Base-by-base conservation (phyloP, 768 basidiomycete species). In the Rhizopogon vinicolor region DNA sequence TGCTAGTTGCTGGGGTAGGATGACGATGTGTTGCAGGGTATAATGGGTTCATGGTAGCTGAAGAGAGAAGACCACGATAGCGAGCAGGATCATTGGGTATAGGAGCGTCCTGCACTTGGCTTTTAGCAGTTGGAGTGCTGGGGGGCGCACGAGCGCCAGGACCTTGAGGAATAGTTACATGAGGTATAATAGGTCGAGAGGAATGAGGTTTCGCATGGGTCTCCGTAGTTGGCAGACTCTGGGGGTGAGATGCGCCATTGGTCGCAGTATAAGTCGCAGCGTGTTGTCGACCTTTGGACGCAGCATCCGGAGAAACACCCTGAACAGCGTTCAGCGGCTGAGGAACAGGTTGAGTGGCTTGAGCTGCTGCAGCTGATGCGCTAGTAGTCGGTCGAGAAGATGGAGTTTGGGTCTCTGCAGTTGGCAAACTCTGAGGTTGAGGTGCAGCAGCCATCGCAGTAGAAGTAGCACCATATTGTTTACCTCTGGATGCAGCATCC, bases 1-100 rank as follows among this genome's bases (percentile, higher is more conserved):
- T 49, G 48, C 33, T 13, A 51, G 53, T 62, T 43, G 33, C 55
- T 54, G 63, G 35, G 41, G 62, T 57, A 35, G 64, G 54, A 19
- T 64, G 57, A 10, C 66, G 71, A 56, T 63, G 14, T 7, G 61
- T 55, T n/a, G 56, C 44, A 51, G 63, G 58, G 53, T 68, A 58
- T 62, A 58, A 28, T 50, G 69, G 60, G 19, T 61, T 60, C 19
- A 65, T 58, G 43, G 61, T 13, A 37, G 35, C 55, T 33, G 57
- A 57, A 28, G 62, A 54, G 10, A 46, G 29, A 6, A 41, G 42
- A 48, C 66, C 68, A 35, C 69, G 70, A 51, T 56, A 22, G 45
- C 62, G 63, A 8, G 51, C 58, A 22, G 62, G 52, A 40, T 71
- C 68, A 57, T 53, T 19, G 12, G 43, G 37, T 25, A 37, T 49